phyloP scores from a whole-genome alignment of 2,329 filamentous ascomycete genomes.

The Malbranchea zuffiana region DNA sequence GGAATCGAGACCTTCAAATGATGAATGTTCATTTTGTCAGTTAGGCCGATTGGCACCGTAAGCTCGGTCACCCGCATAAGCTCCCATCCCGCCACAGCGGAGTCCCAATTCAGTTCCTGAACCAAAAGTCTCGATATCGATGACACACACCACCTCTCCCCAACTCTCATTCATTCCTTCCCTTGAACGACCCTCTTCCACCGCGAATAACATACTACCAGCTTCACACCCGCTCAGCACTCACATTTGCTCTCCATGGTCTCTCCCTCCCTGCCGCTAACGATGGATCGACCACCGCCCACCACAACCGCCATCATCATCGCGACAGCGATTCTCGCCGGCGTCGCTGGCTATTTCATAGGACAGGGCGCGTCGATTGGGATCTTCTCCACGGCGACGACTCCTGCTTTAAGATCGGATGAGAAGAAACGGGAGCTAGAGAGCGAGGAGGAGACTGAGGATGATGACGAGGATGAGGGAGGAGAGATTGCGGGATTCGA shows the following conservation, averaged over 20 bases:
- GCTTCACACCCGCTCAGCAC: too few species aligned
- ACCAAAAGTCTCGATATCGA: too few species aligned
- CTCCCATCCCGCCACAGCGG: too few species aligned
- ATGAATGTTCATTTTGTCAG: too few species aligned
- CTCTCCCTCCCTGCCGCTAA: slow-evolving; percentile 1
- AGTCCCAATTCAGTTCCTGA: too few species aligned
- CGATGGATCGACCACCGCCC: slow-evolving; percentile 35
- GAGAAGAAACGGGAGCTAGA: slow-evolving; percentile 26
- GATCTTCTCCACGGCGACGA: slow-evolving; percentile 53
- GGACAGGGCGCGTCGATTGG: slow-evolving; percentile 58
- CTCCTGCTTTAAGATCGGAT: slow-evolving; percentile 9
- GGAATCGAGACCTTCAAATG: too few species aligned
- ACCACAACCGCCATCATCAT: slow-evolving; percentile 53
- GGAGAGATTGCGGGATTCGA: slow-evolving; percentile 39
- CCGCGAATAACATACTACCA: too few species aligned
- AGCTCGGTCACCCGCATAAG: too few species aligned
- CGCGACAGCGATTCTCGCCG: slow-evolving; percentile 61
- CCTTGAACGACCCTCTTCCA: too few species aligned
- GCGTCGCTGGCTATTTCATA: slow-evolving; percentile 65
- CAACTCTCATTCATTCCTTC: too few species aligned
- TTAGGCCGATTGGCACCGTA: too few species aligned
- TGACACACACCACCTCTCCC: too few species aligned
- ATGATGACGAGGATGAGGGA: slow-evolving; percentile 53
- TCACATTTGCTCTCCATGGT: slow-evolving; percentile 7
- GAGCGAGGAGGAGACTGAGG: slow-evolving; percentile 37